These are phyloP conservation scores for Tuber brumale DNA, from an alignment of 495 filamentous ascomycete genomes.

Conservation along the genomic window DNA sequence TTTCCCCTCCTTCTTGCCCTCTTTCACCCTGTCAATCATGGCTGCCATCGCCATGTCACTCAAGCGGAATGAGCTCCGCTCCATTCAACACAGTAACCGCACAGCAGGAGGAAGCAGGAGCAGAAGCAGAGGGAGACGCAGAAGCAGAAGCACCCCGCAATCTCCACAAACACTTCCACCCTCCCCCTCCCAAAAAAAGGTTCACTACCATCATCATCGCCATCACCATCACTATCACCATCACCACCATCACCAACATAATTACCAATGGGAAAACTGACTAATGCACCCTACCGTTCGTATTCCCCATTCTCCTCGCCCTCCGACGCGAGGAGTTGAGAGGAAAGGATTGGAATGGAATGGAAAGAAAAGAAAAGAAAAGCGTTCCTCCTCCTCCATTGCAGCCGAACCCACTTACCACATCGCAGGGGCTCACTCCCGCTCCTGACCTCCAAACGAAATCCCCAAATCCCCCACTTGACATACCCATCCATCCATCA, in stretches of 20 bases:
- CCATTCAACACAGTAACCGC: neutral
- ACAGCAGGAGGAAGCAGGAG: neutral
- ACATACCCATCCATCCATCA: neutral
- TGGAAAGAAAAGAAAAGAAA: neutral
- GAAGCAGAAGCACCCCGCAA: neutral
- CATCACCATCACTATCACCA: neutral
- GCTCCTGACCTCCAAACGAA: neutral
- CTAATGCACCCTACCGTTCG: neutral
- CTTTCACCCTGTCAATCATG: neutral
- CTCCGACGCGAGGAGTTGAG: neutral
- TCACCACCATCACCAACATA: neutral
- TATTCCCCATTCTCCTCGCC: neutral
- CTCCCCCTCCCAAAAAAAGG: neutral
- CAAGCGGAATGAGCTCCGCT: neutral
- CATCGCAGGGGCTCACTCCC: neutral
- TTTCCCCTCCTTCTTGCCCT: neutral
- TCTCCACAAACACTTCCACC: neutral
- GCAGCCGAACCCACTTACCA: neutral
- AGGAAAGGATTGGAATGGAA: neutral
- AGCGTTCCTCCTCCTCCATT: neutral
- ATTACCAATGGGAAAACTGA: neutral
- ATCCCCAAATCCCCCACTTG: neutral
- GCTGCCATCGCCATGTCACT: neutral
- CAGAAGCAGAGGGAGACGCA: neutral
- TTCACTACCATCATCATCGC: neutral